Evolutionary conservation across 768 basidiomycete species (phyloP).

Genomic region (Leccinum sublutescens): DNA sequence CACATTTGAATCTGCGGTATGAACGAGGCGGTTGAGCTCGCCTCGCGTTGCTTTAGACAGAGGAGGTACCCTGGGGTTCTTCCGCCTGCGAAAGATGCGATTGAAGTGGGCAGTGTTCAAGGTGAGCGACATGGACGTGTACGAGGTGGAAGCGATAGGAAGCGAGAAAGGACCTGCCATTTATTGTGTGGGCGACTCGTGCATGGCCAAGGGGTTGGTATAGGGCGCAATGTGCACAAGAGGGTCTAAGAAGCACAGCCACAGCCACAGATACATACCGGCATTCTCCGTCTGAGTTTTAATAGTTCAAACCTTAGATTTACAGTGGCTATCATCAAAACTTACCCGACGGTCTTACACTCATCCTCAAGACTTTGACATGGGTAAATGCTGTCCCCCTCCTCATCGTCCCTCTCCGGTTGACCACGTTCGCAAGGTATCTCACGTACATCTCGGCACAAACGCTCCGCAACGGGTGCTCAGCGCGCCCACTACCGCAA

Average conservation of each 20-base stretch:
- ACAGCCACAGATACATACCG: background rate
- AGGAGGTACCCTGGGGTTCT: conserved; percentile 38
- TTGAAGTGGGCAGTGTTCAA: conserved; percentile 26
- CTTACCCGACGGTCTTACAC: conserved; percentile 36
- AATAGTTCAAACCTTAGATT: conserved; percentile 38
- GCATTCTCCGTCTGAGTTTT: conserved; percentile 29
- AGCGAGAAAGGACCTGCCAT: conserved; percentile 21
- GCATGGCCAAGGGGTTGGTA: conserved; percentile 26
- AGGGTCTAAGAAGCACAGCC: background rate
- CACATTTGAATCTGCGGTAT: conserved; percentile 49
- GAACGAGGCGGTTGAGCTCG: conserved; percentile 68
- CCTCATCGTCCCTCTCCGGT: background rate
- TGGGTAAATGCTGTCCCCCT: conserved; percentile 59
- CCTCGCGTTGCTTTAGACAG: conserved; percentile 56
- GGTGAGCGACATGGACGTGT: conserved; percentile 30
- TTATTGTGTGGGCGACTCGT: conserved; percentile 14
- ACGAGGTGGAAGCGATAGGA: conserved; percentile 24
- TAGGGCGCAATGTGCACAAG: background rate
- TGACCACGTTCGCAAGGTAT: conserved; percentile 66
- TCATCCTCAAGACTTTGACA: conserved; percentile 73
- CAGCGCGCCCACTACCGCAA: conserved; percentile 97
- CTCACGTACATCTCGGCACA: conserved; percentile 95
- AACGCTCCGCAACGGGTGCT: conserved; percentile 90
- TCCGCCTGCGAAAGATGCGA: conserved; percentile 41
- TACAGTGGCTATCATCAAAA: conserved; percentile 52